Evolutionary conservation across 75 land plant species (phyloP).

Genomic region (Cupressus sempervirens): DNA sequence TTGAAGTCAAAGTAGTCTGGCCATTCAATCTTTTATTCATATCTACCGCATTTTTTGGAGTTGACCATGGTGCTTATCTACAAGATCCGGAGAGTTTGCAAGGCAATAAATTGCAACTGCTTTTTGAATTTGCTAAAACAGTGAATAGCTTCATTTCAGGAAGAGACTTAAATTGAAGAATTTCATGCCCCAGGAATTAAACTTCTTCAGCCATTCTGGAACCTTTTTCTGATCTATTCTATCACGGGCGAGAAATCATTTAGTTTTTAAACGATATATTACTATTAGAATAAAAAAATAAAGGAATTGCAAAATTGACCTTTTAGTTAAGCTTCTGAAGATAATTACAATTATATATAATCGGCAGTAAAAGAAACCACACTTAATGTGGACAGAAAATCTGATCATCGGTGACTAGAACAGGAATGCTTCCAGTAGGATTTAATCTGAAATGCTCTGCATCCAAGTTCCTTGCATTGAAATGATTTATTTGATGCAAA

Average conservation of each 20-base stretch:
- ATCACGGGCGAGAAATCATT: conserved; percentile 22
- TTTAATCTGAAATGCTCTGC: conserved; percentile 6
- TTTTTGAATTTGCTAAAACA: conserved; percentile 26
- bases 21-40: conserved; percentile 29
- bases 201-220: conserved; percentile 24
- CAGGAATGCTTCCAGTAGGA: conserved; percentile 29
- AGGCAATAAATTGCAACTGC: conserved; percentile 30
- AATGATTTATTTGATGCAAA: conserved; percentile 22
- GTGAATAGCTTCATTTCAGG: conserved; percentile 15
- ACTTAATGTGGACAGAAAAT: conserved; percentile 23
- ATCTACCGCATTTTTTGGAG: conserved; percentile 26
- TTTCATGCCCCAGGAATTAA: conserved; percentile 32
- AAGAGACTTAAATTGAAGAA: conserved; percentile 24
- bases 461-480: conserved; percentile 33
- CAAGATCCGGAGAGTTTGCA: conserved; percentile 34
- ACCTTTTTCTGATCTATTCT: conserved; percentile 22
- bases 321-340: not conserved
- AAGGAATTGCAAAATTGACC: not conserved
- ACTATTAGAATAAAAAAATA: not conserved
- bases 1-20: conserved; percentile 20
- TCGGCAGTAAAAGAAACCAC: conserved; percentile 1
- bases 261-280: not conserved
- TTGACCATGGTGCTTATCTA: conserved; percentile 30
- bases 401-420: conserved; percentile 21
- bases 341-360: not conserved